A percentile compares a stretch with the other conserved stretches of the same genome.
These are phyloP conservation scores for Apiospora pterosperma DNA, from an alignment of 2,329 filamentous ascomycete species.

Conservation along the genomic window DNA sequence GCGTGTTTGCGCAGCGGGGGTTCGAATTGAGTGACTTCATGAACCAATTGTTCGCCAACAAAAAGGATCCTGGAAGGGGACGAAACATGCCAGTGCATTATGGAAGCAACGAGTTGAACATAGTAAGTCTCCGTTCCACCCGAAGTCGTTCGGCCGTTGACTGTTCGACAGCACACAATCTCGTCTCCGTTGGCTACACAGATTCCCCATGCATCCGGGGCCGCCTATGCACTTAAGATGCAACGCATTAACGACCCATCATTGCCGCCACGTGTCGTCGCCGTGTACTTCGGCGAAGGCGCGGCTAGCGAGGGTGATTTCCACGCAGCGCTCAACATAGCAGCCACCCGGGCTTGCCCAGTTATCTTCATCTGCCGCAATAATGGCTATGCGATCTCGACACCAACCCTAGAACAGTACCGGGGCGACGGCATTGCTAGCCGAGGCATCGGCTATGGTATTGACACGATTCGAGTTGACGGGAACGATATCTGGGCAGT, in stretches of 20 bases:
- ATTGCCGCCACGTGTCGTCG: slow-evolving; percentile 64
- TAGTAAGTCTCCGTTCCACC: slow-evolving; percentile 50
- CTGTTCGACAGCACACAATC: slow-evolving; percentile 66
- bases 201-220: slow-evolving; percentile 82
- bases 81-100: slow-evolving; percentile 99
- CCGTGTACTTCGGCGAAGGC: slow-evolving; percentile 87
- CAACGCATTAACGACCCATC: slow-evolving; percentile 71
- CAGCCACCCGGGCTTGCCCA: slow-evolving; percentile 82
- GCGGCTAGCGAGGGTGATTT: slow-evolving; percentile 91
- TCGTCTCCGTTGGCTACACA: slow-evolving; percentile 85
- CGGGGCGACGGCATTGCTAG: slow-evolving; percentile 88
- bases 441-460: slow-evolving; percentile 85
- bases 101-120: slow-evolving; percentile 77
- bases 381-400: slow-evolving; percentile 89
- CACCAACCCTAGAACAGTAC: slow-evolving; percentile 86
- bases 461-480: slow-evolving; percentile 87
- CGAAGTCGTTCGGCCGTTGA: slow-evolving; percentile 10
- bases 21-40: slow-evolving; percentile 89
- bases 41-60: slow-evolving; percentile 90
- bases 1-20: slow-evolving; percentile 85
- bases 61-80: slow-evolving; percentile 72
- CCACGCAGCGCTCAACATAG: slow-evolving; percentile 87
- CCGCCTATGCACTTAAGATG: slow-evolving; percentile 83
- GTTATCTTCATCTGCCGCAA: slow-evolving; percentile 90
- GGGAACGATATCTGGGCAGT: slow-evolving; percentile 95